These are phyloP conservation scores for Taphrina populina DNA, from an alignment of 1,139 yeast genomes.

Conservation along the genomic window DNA sequence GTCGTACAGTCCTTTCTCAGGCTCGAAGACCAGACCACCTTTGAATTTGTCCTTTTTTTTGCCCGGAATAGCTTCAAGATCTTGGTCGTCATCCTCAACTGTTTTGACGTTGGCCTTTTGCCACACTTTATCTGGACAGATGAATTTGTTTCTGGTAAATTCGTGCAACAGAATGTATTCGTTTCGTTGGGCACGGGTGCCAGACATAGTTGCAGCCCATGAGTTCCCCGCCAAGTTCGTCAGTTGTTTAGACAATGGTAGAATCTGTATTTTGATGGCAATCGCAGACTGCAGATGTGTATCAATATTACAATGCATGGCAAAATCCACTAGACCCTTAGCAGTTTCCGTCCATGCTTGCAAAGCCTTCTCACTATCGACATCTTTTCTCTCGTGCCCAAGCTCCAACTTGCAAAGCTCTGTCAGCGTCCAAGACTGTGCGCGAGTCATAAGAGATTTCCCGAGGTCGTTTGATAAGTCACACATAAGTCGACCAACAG, in stretches of 20 bases:
- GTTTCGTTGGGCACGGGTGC: slow-evolving; percentile 95
- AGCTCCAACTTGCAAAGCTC: slow-evolving; percentile 87
- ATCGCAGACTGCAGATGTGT: slow-evolving; percentile 69
- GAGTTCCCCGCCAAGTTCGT: slow-evolving; percentile 96
- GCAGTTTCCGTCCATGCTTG: slow-evolving; percentile 59
- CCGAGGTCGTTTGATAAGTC: slow-evolving; percentile 96
- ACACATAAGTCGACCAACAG: slow-evolving; percentile 84
- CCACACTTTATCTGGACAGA: slow-evolving; percentile 74
- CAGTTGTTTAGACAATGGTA: slow-evolving; percentile 84
- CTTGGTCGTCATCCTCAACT: slow-evolving; percentile 40
- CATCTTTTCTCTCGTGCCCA: slow-evolving; percentile 63
- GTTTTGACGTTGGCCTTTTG: slow-evolving; percentile 28
- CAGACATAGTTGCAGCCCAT: slow-evolving; percentile 92
- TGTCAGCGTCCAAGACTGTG: slow-evolving; percentile 92
- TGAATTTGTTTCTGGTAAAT: slow-evolving; percentile 72
- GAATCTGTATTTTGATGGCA: slow-evolving; percentile 77
- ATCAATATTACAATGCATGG: slow-evolving; percentile 66
- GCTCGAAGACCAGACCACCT: slow-evolving; percentile 97
- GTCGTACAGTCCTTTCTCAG: slow-evolving; percentile 91
- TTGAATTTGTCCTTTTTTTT: slow-evolving; percentile 80
- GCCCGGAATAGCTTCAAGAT: slow-evolving; percentile 45
- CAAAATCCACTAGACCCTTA: slow-evolving; percentile 60
- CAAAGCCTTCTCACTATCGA: slow-evolving; percentile 57
- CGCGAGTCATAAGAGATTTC: slow-evolving; percentile 77
- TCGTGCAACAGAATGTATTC: slow-evolving; percentile 92